Evolutionary conservation across 345 rosid genomes (phyloP).

Genomic region (Arabis alpina): DNA sequence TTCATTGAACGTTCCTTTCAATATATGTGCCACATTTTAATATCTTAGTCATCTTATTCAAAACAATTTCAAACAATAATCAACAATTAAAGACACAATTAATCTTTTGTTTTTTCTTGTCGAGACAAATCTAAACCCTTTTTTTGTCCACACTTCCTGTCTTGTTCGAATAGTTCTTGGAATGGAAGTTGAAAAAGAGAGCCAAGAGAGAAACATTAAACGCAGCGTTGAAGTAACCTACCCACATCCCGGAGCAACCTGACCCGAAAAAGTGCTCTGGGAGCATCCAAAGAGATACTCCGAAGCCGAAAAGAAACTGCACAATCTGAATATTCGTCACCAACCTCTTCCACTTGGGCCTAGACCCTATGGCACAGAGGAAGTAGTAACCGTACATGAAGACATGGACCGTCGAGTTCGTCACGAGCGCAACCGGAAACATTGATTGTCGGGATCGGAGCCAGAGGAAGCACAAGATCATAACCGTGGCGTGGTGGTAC

Average conservation of each 20-base stretch:
- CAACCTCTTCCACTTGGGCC: conserved; percentile 79
- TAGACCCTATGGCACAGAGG: conserved; percentile 56
- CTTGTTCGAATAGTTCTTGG: conserved; percentile 51
- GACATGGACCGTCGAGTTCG: conserved; percentile 68
- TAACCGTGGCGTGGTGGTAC: conserved; percentile 76
- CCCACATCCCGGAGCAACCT: conserved; percentile 74
- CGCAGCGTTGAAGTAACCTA: conserved; percentile 66
- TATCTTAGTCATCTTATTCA: not conserved
- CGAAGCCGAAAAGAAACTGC: conserved; percentile 70
- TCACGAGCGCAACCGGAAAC: conserved; percentile 62
- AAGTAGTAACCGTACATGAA: conserved; percentile 74
- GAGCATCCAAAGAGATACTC: conserved; percentile 56
- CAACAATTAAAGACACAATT: not conserved
- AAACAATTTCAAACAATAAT: conserved; percentile 2
- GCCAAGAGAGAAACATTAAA: conserved; percentile 71
- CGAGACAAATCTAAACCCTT: not conserved
- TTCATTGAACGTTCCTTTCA: too few species aligned
- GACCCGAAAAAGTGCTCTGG: conserved; percentile 51
- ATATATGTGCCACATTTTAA: too few species aligned
- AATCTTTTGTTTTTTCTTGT: not conserved
- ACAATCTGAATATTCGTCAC: conserved; percentile 78
- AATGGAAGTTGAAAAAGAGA: conserved; percentile 65
- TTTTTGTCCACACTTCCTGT: not conserved
- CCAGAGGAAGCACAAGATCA: conserved; percentile 78
- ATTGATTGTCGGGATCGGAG: conserved; percentile 58